Conservation (phyloP, 495 filamentous ascomycete genomes). For the Podospora sp. region DNA sequence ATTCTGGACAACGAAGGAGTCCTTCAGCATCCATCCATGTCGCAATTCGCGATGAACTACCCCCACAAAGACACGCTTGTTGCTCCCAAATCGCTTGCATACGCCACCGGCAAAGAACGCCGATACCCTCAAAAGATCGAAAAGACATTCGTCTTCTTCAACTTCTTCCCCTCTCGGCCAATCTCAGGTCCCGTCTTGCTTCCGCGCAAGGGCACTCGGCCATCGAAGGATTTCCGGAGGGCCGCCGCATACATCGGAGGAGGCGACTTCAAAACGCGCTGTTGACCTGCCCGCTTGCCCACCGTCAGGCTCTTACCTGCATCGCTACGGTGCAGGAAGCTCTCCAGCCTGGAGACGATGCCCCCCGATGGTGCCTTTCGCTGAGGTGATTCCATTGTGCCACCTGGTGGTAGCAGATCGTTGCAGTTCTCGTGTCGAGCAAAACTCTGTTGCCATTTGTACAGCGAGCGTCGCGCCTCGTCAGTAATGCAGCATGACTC, state of each 20-base stretch:
- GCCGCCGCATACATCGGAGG: neutral
- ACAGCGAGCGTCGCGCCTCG: constrained; percentile 52
- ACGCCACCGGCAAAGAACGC: neutral
- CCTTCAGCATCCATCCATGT: neutral
- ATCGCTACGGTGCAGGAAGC: neutral
- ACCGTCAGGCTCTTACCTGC: neutral
- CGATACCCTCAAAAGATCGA: neutral
- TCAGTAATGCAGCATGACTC: constrained; percentile 51
- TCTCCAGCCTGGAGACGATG: neutral
- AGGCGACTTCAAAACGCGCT: neutral
- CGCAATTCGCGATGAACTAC: too few relatives aligned
- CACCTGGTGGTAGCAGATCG: constrained; percentile 37
- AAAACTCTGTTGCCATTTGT: constrained; percentile 49
- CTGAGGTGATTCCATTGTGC: constrained; percentile 31
- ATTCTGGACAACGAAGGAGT: neutral
- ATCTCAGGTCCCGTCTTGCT: neutral
- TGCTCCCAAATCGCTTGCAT: too few relatives aligned
- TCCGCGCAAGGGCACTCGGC: neutral
- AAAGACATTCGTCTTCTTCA: neutral
- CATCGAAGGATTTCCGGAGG: neutral
- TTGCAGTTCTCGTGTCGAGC: constrained; percentile 33
- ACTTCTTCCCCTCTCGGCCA: neutral
- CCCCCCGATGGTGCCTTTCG: neutral
- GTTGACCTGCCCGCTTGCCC: neutral
- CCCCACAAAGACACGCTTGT: too few relatives aligned